A percentile compares a stretch with the other conserved stretches of the same genome.
These are phyloP conservation scores for Elsinoe perseae DNA, from an alignment of 2,329 filamentous ascomycete species.

Conservation along the genomic window DNA sequence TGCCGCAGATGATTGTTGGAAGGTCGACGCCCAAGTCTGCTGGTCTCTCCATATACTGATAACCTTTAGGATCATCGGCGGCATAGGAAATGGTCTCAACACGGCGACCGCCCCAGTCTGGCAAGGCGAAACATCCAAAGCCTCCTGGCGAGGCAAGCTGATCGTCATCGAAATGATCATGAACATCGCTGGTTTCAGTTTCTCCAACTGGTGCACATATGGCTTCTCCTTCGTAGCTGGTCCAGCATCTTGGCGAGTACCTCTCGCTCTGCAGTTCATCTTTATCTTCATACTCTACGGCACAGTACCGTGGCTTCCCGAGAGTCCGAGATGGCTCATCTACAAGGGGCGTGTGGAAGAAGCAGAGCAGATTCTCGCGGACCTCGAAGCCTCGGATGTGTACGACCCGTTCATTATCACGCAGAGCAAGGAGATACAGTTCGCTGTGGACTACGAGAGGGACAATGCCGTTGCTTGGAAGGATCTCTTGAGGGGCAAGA, in stretches of 20 bases:
- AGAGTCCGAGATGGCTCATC: slow-evolving; percentile 43
- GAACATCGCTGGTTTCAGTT: slow-evolving; percentile 43
- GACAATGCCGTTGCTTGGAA: slow-evolving; percentile 45
- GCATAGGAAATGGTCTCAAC: slow-evolving; percentile 47
- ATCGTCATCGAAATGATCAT: slow-evolving; percentile 39
- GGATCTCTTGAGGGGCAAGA: slow-evolving; percentile 43
- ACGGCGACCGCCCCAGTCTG: slow-evolving; percentile 45
- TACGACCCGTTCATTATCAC: slow-evolving; percentile 41
- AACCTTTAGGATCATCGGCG: slow-evolving; percentile 33
- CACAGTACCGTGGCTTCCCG: slow-evolving; percentile 42
- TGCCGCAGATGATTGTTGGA: slow-evolving; percentile 45
- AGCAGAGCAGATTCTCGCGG: slow-evolving; percentile 43
- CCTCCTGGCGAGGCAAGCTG: slow-evolving; percentile 33
- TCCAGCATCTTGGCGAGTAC: slow-evolving; percentile 39
- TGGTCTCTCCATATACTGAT: too few species aligned
- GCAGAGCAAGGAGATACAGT: slow-evolving; percentile 37
- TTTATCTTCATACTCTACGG: slow-evolving; percentile 42
- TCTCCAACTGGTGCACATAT: slow-evolving; percentile 41
- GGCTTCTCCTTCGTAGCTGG: slow-evolving; percentile 40
- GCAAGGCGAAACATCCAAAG: slow-evolving; percentile 44
- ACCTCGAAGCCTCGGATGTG: slow-evolving; percentile 39
- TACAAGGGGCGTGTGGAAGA: slow-evolving; percentile 38
- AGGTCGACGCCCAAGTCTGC: too few species aligned
- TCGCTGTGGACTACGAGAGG: slow-evolving; percentile 41
- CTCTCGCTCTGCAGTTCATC: slow-evolving; percentile 43